Base-by-base conservation (phyloP, 768 basidiomycete species). In the Clitopilus hobsonii region DNA sequence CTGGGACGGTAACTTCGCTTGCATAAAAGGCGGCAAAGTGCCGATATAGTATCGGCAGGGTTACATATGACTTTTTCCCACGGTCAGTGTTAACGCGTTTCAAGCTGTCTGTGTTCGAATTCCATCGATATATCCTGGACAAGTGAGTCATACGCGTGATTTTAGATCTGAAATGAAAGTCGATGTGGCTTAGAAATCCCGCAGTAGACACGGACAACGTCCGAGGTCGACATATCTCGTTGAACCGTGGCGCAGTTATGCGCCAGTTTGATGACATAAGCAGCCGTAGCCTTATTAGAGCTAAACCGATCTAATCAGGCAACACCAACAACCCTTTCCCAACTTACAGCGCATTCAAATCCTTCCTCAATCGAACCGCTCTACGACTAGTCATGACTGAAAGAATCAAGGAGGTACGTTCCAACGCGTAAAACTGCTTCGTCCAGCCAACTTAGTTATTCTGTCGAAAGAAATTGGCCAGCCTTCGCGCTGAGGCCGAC, bases 401-500 rank as follows among this genome's bases (percentile, higher is more conserved):
- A 58, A 75, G 73, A 74, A 82, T 83, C 68, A 78, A 69, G 65
- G 76, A 79, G 68, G 81, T 77, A 62, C 16, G 64, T 57, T 20
- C 18, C 26, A 48, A 7, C 6, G 23, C 20, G 16, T 18, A n/a
- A 51, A 5, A 25, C 38, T 8, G 7, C 51, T 47, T 48, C 18
- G 53, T 16, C 18, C 24, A 50, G 30, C 38, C 47, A 27, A 28
- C 32, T 52, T 22, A 49, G 24, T 36, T 38, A 52, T 86, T 86
- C 24, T 30, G 22, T 26, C 10, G 51, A 24, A 49, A 91, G 90
- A 90, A 85, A 87, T 76, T 98, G 74, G 80, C 71, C 66, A 58
- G 74, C 41, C 84, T 98, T 62, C 92, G 94, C 59, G 67, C 69
- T 30, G 95, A 98, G 76, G 94, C 92, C 52, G 97, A 99, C 69